Evolutionary conservation across 2,329 filamentous ascomycete genomes (phyloP).

Genomic region (Colletotrichum sidae): DNA sequence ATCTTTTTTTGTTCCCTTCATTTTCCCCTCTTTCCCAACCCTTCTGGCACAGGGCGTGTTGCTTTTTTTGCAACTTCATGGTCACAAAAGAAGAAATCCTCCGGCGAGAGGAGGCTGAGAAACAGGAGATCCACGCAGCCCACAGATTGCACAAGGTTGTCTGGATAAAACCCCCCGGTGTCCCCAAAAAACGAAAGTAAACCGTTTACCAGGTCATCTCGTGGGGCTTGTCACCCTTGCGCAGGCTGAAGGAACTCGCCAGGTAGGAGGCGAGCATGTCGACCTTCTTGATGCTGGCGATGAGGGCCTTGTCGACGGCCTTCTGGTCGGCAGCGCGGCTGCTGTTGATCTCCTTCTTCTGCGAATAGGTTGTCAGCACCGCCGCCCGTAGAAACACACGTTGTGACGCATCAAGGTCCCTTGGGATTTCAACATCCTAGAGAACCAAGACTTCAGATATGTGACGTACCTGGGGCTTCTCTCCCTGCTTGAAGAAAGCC

Average conservation of each 20-base stretch:
- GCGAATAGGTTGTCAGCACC: constrained; percentile 43
- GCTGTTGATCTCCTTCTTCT: constrained; percentile 98
- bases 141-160: too few species aligned
- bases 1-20: background rate
- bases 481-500: constrained; percentile 99
- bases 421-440: too few species aligned
- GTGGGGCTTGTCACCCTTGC: constrained; percentile 99
- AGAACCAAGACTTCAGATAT: background rate
- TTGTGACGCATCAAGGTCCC: too few species aligned
- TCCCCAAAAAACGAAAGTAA: constrained; percentile 16
- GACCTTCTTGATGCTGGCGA: constrained; percentile 98
- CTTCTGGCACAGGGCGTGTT: too few species aligned
- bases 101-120: too few species aligned
- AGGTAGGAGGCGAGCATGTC: constrained; percentile 95
- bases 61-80: too few species aligned
- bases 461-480: constrained; percentile 91
- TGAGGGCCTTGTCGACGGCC: constrained; percentile 95
- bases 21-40: too few species aligned
- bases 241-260: constrained; percentile 94
- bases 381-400: too few species aligned
- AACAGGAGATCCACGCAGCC: too few species aligned
- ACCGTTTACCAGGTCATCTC: constrained; percentile 96
- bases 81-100: too few species aligned
- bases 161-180: too few species aligned
- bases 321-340: constrained; percentile 97